These are phyloP conservation scores for Penicillium atrosanguineum DNA, from an alignment of 495 filamentous ascomycete species.

Conservation along the genomic window DNA sequence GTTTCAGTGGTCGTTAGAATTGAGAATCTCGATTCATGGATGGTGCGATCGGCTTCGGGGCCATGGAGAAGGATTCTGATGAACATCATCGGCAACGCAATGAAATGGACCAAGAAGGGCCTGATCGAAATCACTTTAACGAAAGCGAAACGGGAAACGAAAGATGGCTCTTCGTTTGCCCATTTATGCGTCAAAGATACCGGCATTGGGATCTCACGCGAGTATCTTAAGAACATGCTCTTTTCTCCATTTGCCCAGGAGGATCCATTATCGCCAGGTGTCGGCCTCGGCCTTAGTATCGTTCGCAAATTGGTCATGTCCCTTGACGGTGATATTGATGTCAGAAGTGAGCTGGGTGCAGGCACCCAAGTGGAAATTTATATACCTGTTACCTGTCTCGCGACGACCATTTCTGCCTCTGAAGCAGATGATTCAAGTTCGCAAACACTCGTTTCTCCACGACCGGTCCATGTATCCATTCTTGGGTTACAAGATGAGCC, in stretches of 20 bases:
- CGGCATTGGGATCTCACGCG: conserved; percentile 63
- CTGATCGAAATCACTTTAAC: conserved; percentile 58
- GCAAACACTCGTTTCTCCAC: neutral
- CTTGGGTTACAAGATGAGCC: conserved; percentile 31
- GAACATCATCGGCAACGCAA: conserved; percentile 70
- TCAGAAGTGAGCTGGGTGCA: conserved; percentile 53
- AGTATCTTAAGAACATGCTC: conserved; percentile 61
- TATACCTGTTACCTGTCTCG: conserved; percentile 34
- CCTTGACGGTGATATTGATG: conserved; percentile 58
- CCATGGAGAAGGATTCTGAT: conserved; percentile 65
- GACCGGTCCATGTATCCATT: conserved; percentile 19
- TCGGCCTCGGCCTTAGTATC: conserved; percentile 68
- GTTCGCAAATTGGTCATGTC: conserved; percentile 61
- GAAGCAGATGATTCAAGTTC: neutral
- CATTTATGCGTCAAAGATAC: conserved; percentile 61
- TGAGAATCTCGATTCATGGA: conserved; percentile 47
- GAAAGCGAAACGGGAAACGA: conserved; percentile 22
- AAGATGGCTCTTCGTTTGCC: conserved; percentile 14
- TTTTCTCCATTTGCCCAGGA: conserved; percentile 74
- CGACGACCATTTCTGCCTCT: neutral
- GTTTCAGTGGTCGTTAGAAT: conserved; percentile 56
- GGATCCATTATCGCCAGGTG: conserved; percentile 60
- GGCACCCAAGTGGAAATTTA: conserved; percentile 60
- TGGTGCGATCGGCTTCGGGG: conserved; percentile 57
- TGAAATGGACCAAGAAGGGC: conserved; percentile 63